A percentile compares a stretch with the other conserved stretches of the same genome.
Conservation (phyloP, 768 basidiomycete species). For the Daedaleopsis nitida region DNA sequence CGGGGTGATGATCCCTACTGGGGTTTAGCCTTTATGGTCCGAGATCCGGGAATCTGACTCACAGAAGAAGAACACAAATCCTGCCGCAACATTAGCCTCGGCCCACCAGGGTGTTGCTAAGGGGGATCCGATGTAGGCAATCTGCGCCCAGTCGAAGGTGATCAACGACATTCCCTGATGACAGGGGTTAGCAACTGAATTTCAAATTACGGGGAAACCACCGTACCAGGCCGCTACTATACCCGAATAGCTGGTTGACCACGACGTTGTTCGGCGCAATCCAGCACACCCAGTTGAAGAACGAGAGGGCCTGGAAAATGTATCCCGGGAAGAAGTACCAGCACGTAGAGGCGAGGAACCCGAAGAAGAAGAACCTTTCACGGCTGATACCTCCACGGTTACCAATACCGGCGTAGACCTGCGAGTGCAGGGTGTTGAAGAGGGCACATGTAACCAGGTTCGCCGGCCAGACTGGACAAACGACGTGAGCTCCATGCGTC, state of each 20-base stretch:
- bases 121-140: conserved; percentile 67
- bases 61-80: conserved; percentile 49
- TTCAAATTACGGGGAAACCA: conserved; percentile 2
- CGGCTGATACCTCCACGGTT: conserved; percentile 64
- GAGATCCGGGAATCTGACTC: conserved; percentile 8
- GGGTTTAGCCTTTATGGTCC: background rate
- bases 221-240: conserved; percentile 28
- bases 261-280: conserved; percentile 43
- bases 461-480: conserved; percentile 60
- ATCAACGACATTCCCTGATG: conserved; percentile 56
- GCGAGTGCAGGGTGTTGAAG: conserved; percentile 79
- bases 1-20: conserved; percentile 41
- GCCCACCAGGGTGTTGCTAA: conserved; percentile 80
- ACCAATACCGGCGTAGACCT: conserved; percentile 65
- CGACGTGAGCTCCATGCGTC: background rate
- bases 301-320: conserved; percentile 78
- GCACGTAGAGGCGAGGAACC: conserved; percentile 53
- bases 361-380: conserved; percentile 75
- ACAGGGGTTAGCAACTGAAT: too few species aligned
- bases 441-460: conserved; percentile 74
- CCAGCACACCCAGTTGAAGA: conserved; percentile 82
- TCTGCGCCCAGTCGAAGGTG: conserved; percentile 75
- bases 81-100: conserved; percentile 62
- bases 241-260: conserved; percentile 58
- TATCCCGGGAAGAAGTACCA: conserved; percentile 79